A percentile compares a stretch with the other conserved stretches of the same genome.
Conservation (phyloP, 2,329 filamentous ascomycete genomes). For the Tolypocladium amazonense region DNA sequence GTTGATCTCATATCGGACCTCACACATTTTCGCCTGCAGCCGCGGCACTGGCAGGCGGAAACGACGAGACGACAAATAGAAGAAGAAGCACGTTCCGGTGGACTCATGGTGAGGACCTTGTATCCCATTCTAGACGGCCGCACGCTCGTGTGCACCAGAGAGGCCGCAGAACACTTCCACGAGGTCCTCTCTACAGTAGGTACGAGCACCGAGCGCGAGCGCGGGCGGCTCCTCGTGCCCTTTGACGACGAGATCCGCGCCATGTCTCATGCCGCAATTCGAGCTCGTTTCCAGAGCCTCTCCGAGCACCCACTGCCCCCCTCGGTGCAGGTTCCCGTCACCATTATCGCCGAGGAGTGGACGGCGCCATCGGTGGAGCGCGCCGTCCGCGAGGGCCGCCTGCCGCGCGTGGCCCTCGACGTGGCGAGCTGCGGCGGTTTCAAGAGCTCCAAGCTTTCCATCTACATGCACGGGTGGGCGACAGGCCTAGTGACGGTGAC, state of each 20-base stretch:
- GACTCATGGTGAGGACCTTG: constrained; percentile 22
- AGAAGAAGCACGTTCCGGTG: constrained; percentile 18
- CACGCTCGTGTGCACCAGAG: constrained; percentile 24
- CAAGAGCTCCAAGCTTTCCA: constrained; percentile 25
- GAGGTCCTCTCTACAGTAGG: constrained; percentile 24
- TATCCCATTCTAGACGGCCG: constrained; percentile 23
- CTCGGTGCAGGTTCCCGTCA: constrained; percentile 23
- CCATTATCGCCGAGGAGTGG: constrained; percentile 16
- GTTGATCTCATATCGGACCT: constrained; percentile 29
- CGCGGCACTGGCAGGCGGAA: constrained; percentile 20
- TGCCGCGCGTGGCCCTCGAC: constrained; percentile 23
- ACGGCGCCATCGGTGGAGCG: constrained; percentile 13
- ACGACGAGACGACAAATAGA: constrained; percentile 23
- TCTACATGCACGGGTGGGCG: constrained; percentile 29
- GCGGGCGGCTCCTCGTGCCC: constrained; percentile 22
- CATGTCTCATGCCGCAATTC: constrained; percentile 6
- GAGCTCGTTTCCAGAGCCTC: constrained; percentile 19
- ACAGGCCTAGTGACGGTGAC: constrained; percentile 23
- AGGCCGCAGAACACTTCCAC: constrained; percentile 28
- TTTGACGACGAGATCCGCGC: constrained; percentile 8
- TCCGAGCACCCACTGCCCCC: constrained; percentile 20
- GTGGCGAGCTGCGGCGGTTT: constrained; percentile 20
- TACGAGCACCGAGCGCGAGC: constrained; percentile 23
- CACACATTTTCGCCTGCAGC: constrained; percentile 22
- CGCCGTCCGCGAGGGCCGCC: constrained; percentile 12